Conservation (phyloP, 2,329 filamentous ascomycete species). For the Botrytis squamosa region DNA sequence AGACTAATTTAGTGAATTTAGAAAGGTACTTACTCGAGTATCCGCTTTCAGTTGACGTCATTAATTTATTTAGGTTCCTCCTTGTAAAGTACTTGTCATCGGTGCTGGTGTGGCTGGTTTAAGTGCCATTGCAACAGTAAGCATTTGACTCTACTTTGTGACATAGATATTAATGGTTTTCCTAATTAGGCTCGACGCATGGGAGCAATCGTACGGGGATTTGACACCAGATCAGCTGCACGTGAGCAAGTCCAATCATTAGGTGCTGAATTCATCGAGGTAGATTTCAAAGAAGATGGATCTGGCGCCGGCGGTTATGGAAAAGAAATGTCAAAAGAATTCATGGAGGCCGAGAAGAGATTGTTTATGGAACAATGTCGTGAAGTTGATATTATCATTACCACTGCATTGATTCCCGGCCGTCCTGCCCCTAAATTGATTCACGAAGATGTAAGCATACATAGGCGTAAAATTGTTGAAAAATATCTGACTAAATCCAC, state of each 20-base stretch:
- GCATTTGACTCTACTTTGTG: constrained; percentile 26
- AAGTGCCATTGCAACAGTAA: constrained; percentile 77
- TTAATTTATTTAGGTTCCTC: constrained; percentile 65
- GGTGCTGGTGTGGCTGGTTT: constrained; percentile 86
- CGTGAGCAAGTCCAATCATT: constrained; percentile 88
- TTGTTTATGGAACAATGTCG: constrained; percentile 83
- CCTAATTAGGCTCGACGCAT: constrained; percentile 64
- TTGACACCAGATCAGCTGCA: constrained; percentile 85
- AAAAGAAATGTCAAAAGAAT: constrained; percentile 92
- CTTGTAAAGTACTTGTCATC: constrained; percentile 86
- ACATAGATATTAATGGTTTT: constrained; percentile 1
- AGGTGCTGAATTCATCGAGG: constrained; percentile 86
- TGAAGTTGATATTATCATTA: constrained; percentile 91
- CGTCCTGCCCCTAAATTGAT: constrained; percentile 81
- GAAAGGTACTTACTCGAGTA: constrained; percentile 33
- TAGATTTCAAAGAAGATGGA: constrained; percentile 80
- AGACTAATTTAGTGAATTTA: constrained; percentile 35
- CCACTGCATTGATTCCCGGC: constrained; percentile 87
- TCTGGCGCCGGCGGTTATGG: constrained; percentile 83
- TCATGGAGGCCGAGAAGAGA: constrained; percentile 90
- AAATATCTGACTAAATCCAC: background rate
- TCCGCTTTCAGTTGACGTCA: constrained; percentile 13
- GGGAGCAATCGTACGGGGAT: constrained; percentile 85
- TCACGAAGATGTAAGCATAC: constrained; percentile 57
- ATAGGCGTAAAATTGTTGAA: constrained; percentile 43